Evolutionary conservation across 139 green algal species (phyloP).

Genomic region (Nannochloris sp.): DNA sequence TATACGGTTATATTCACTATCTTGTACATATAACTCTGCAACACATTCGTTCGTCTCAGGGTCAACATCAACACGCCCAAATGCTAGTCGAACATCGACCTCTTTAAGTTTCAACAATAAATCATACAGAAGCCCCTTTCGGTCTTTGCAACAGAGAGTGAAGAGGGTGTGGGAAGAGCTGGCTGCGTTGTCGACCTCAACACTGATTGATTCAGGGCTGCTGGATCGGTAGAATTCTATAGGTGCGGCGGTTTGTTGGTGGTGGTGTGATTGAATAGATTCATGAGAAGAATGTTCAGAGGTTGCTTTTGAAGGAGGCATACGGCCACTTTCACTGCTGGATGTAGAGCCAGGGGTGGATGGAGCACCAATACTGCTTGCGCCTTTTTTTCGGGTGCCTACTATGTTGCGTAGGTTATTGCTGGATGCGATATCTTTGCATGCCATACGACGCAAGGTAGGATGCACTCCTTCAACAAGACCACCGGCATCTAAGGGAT

Average conservation of each 20-base stretch:
- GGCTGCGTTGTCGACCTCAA: slow-evolving; percentile 63
- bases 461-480: too few species aligned
- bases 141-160: slow-evolving; percentile 50
- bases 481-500: too few species aligned
- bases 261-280: too few species aligned
- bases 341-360: background rate
- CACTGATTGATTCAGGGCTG: too few species aligned
- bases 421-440: background rate
- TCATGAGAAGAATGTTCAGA: too few species aligned
- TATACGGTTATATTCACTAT: slow-evolving; percentile 24
- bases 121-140: slow-evolving; percentile 79
- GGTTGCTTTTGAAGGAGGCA: background rate
- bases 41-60: background rate
- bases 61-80: slow-evolving; percentile 39
- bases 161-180: slow-evolving; percentile 46
- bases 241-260: too few species aligned
- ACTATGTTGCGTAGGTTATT: background rate
- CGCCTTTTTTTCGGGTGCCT: background rate
- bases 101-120: slow-evolving; percentile 62
- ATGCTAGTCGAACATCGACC: slow-evolving; percentile 56
- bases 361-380: too few species aligned
- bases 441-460: slow-evolving; percentile 3
- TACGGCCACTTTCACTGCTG: background rate
- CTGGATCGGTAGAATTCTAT: too few species aligned
- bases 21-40: slow-evolving; percentile 58